Evolutionary conservation across 139 green algal genomes (phyloP).

Genomic region (Picochlorum sp.): DNA sequence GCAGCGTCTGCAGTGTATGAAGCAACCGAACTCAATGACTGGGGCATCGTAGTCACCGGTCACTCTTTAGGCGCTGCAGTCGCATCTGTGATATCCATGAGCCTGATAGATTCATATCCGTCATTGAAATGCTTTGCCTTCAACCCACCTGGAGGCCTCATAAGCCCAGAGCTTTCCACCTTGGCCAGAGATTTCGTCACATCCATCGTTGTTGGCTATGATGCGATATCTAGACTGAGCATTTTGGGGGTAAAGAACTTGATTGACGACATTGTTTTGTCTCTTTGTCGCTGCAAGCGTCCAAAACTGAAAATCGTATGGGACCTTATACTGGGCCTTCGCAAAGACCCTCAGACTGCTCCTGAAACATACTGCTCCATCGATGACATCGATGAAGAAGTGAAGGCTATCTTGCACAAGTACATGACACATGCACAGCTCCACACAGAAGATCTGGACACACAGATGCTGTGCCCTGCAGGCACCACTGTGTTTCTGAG

Average conservation of each 20-base stretch:
- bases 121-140: slow-evolving; percentile 39
- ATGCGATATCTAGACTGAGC: slow-evolving; percentile 26
- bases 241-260: slow-evolving; percentile 31
- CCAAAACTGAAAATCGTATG: slow-evolving; percentile 37
- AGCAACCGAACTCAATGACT: slow-evolving; percentile 21
- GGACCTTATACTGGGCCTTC: slow-evolving; percentile 11
- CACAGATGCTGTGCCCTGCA: not conserved
- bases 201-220: slow-evolving; percentile 41
- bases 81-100: slow-evolving; percentile 35
- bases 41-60: slow-evolving; percentile 34
- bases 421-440: not conserved
- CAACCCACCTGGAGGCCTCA: slow-evolving; percentile 31
- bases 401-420: not conserved
- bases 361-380: not conserved
- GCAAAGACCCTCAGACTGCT: slow-evolving; percentile 20
- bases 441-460: not conserved
- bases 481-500: not conserved
- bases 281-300: slow-evolving; percentile 33
- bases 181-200: slow-evolving; percentile 27
- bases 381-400: not conserved
- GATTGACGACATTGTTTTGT: slow-evolving; percentile 47
- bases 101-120: slow-evolving; percentile 29
- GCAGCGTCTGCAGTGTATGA: slow-evolving; percentile 13
- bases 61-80: slow-evolving; percentile 42
- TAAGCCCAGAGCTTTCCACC: slow-evolving; percentile 23